A percentile compares a stretch with the other conserved stretches of the same genome.
Evolutionary conservation across 495 filamentous ascomycete genomes (phyloP).

Genomic region (Elaphomyces granulatus): DNA sequence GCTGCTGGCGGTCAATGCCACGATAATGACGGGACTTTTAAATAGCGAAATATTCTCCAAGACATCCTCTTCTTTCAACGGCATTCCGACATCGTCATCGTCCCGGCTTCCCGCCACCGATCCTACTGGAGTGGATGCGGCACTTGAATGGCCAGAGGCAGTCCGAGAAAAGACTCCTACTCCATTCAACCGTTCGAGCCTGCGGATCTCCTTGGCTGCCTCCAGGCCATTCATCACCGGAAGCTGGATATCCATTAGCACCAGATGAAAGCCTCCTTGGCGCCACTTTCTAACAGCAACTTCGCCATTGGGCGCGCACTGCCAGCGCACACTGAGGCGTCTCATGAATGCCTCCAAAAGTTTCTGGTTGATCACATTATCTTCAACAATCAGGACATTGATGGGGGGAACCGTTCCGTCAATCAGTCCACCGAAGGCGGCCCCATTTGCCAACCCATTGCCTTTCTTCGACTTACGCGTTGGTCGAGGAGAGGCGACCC

Average conservation of each 20-base stretch:
- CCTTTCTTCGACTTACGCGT: constrained; percentile 34
- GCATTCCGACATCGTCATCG: neutral
- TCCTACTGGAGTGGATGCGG: constrained; percentile 17
- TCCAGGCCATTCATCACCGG: constrained; percentile 95
- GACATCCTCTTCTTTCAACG: constrained; percentile 43
- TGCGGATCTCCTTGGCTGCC: constrained; percentile 90
- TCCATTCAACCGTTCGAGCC: constrained; percentile 75
- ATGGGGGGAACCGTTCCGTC: constrained; percentile 86
- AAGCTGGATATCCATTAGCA: constrained; percentile 96
- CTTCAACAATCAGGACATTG: constrained; percentile 94
- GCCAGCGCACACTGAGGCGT: constrained; percentile 92
- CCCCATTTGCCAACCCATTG: constrained; percentile 7
- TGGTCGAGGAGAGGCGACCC: constrained; percentile 26
- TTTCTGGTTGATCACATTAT: constrained; percentile 93
- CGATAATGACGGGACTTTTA: constrained; percentile 95
- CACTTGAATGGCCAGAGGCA: constrained; percentile 26
- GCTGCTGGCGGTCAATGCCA: constrained; percentile 84
- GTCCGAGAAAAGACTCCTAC: constrained; percentile 72
- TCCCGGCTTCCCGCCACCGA: neutral
- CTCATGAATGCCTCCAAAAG: constrained; percentile 95
- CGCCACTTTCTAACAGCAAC: constrained; percentile 92
- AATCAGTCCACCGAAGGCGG: constrained; percentile 47
- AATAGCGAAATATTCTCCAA: constrained; percentile 57
- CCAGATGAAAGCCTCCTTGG: constrained; percentile 86
- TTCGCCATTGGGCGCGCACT: constrained; percentile 84